phyloP scores from a whole-genome alignment of 345 rosid genomes.

The Boechera divaricarpa region DNA sequence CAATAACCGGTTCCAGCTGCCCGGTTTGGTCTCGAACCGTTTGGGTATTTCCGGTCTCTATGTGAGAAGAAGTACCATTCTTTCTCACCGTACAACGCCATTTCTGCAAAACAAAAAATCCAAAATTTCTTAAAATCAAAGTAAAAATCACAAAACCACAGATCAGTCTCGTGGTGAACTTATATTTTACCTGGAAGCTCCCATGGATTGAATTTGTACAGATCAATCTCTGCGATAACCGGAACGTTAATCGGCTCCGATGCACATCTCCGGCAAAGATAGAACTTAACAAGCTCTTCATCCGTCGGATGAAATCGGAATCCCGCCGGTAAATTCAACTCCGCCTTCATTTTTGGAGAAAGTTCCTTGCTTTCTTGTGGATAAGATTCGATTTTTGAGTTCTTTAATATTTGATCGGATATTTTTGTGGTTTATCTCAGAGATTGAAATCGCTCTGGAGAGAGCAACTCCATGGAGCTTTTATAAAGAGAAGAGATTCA shows the following conservation, averaged over 20 bases:
- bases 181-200: conserved; percentile 74
- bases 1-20: conserved; percentile 90
- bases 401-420: not conserved
- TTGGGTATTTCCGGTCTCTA: conserved; percentile 86
- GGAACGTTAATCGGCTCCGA: conserved; percentile 63
- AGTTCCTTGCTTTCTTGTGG: not conserved
- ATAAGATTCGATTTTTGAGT: not conserved
- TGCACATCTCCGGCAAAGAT: conserved; percentile 71
- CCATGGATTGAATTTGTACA: conserved; percentile 92
- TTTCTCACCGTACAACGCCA: conserved; percentile 84
- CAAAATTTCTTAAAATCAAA: not conserved
- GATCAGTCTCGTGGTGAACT: not conserved
- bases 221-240: conserved; percentile 81
- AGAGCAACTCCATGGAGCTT: conserved; percentile 19
- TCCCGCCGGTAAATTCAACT: conserved; percentile 77
- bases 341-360: conserved; percentile 49
- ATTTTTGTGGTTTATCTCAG: conserved; percentile 6
- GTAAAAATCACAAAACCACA: not conserved
- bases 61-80: conserved; percentile 97
- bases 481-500: conserved; percentile 31
- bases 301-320: conserved; percentile 98
- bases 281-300: conserved; percentile 82
- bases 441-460: conserved; percentile 31
- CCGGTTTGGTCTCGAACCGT: conserved; percentile 86
- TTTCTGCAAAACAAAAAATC: conserved; percentile 44